Evolutionary conservation across 139 green algal species (phyloP).

Genomic region (Dunaliella primolecta): DNA sequence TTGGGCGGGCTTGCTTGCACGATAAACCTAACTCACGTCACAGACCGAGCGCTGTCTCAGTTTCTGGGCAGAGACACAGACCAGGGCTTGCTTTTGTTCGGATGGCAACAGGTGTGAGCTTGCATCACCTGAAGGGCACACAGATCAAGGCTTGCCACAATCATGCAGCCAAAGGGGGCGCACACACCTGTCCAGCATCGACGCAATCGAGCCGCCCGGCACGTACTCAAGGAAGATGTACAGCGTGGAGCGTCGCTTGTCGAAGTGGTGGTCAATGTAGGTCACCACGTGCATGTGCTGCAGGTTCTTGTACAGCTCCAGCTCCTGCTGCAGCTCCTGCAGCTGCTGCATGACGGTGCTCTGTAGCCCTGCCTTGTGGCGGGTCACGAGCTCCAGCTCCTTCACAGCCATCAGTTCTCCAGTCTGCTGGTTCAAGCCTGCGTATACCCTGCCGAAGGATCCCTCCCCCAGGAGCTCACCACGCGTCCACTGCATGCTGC

Average conservation of each 20-base stretch:
- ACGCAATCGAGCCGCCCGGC: constrained; percentile 87
- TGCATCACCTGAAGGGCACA: too few relatives aligned
- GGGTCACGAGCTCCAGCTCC: constrained; percentile 40
- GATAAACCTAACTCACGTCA: too few relatives aligned
- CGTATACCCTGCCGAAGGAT: constrained; percentile 75
- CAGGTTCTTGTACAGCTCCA: constrained; percentile 69
- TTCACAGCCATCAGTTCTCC: constrained; percentile 96
- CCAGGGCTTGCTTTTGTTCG: too few relatives aligned
- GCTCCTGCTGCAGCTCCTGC: constrained; percentile 53
- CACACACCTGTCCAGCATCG: constrained; percentile 63
- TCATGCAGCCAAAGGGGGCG: too few relatives aligned
- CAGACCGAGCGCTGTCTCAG: too few relatives aligned
- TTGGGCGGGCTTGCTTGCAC: too few relatives aligned
- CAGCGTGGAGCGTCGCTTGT: constrained; percentile 47
- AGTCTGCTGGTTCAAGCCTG: constrained; percentile 84
- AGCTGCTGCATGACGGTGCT: constrained; percentile 22
- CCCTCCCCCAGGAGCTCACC: constrained; percentile 86
- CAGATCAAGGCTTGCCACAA: too few relatives aligned
- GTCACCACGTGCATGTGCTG: constrained; percentile 67
- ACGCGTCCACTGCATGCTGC: constrained; percentile 66
- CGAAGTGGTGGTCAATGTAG: constrained; percentile 60
- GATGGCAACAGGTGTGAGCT: too few relatives aligned
- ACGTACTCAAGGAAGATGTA: constrained; percentile 95
- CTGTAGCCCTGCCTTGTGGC: background rate
- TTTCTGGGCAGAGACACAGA: too few relatives aligned